phyloP scores from a whole-genome alignment of 306 rosid genomes.

The Pyrus communis region DNA sequence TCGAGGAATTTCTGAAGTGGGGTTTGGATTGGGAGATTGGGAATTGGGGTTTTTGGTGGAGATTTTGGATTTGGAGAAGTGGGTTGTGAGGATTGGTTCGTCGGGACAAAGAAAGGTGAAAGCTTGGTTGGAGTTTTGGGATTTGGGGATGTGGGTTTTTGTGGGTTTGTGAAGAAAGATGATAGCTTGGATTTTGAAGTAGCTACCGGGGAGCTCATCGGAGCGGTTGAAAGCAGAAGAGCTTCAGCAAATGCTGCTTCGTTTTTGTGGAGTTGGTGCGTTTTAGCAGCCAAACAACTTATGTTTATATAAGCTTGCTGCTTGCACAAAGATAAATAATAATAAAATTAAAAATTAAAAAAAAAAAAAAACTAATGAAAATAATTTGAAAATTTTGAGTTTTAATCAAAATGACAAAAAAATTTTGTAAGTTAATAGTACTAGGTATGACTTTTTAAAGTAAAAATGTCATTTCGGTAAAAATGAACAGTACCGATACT shows the following conservation, averaged over 20 bases:
- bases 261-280: not conserved
- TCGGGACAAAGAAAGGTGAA: not conserved
- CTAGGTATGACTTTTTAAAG: too few species aligned
- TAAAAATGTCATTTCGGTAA: too few species aligned
- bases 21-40: constrained; percentile 1
- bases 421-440: too few species aligned
- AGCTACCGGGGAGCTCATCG: not conserved
- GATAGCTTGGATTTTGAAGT: constrained; percentile 12
- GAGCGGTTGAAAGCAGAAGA: not conserved
- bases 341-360: too few species aligned
- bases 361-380: too few species aligned
- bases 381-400: too few species aligned
- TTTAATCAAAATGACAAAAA: too few species aligned
- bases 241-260: not conserved
- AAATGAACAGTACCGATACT: too few species aligned
- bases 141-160: constrained; percentile 1
- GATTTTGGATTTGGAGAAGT: constrained; percentile 3
- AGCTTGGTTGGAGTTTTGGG: not conserved
- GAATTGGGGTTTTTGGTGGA: not conserved
- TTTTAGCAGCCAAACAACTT: too few species aligned
- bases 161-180: constrained; percentile 7
- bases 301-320: too few species aligned
- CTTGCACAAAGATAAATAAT: too few species aligned
- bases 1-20: constrained; percentile 18
- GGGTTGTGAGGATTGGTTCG: not conserved